Percentiles rank a stretch among this genome's conserved stretches.
Evolutionary conservation across 2,329 filamentous ascomycete species (phyloP).

Genomic region (Fusarium equiseti): DNA sequence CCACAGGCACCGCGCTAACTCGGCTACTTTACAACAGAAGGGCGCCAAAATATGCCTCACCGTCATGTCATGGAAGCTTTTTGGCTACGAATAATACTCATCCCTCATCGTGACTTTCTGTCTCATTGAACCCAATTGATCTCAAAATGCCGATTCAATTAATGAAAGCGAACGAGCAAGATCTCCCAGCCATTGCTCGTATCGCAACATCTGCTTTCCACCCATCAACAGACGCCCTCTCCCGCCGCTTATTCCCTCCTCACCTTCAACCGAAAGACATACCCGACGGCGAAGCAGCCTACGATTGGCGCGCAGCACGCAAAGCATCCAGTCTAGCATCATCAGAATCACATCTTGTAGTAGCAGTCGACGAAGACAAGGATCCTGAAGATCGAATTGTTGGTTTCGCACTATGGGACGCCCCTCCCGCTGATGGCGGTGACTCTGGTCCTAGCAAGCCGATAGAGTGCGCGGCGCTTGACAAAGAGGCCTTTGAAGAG

Average conservation of each 20-base stretch:
- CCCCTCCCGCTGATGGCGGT: background rate
- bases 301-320: slow-evolving; percentile 22
- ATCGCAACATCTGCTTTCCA: slow-evolving; percentile 22
- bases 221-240: slow-evolving; percentile 10
- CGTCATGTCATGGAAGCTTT: no score
- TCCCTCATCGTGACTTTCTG: no score
- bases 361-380: slow-evolving; percentile 5
- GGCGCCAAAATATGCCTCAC: no score
- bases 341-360: background rate
- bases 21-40: no score
- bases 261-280: slow-evolving; percentile 6
- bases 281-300: slow-evolving; percentile 20
- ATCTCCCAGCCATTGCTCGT: slow-evolving; percentile 4
- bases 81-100: no score
- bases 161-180: background rate
- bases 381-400: background rate
- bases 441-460: background rate
- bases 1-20: no score
- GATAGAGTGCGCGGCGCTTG: slow-evolving; percentile 10
- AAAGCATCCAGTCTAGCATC: slow-evolving; percentile 11
- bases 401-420: slow-evolving; percentile 19
- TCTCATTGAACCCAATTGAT: no score
- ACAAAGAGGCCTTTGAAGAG: background rate
- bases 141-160: background rate
- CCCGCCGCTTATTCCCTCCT: slow-evolving; percentile 18